Base-by-base conservation (phyloP, 176 grass and related monocot genomes). In the Phyllostachys edulis region DNA sequence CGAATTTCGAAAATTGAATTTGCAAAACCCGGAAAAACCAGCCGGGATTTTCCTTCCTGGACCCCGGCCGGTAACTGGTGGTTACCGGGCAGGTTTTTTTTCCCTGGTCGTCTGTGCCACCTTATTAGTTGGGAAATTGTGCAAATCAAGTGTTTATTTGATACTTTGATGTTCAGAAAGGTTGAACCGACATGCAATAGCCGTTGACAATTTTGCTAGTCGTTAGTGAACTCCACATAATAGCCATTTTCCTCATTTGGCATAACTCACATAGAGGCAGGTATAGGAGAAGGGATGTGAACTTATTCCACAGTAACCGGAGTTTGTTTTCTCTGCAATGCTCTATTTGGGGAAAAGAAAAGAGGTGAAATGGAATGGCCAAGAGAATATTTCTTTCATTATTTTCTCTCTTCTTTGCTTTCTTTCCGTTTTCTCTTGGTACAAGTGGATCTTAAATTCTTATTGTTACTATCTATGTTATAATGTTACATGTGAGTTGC, bases 171-270 rank as follows among this genome's bases (percentile, higher is more conserved):
- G 18, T 74, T 45, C 41, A 26, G 17, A 63, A 87, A 56, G 36
- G 47, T 66, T 86, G 2, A 4, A 73, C 51, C 20, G 34, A n/a
- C n/a, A 65, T 79, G 76, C 13, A 51, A 32, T 40, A 52, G 10
- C 26, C 18, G 1, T 26, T 44, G 46, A 21, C 41, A 27, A 29
- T 5, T 17, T 51, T 51, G 49, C 49, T 51, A 51, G 49, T 50
- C 3, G 14, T 50, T 50, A 15, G 46, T 49, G 46, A 49, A 17
- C 46, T 49, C 46, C 15, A 60, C 21, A 27, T 47, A 18, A 67
- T 38, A 73, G 34, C 21, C 47, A 71, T n/a, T 72, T 80, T 72
- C 17, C 37, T 69, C 10, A 72, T 38, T 63, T 86, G 51, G 52
- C 8, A 21, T 50, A 71, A 71, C 21, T 51, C 32, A 52, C 10